phyloP scores from a whole-genome alignment of 768 basidiomycete species.

The Leccinum obscurum region DNA sequence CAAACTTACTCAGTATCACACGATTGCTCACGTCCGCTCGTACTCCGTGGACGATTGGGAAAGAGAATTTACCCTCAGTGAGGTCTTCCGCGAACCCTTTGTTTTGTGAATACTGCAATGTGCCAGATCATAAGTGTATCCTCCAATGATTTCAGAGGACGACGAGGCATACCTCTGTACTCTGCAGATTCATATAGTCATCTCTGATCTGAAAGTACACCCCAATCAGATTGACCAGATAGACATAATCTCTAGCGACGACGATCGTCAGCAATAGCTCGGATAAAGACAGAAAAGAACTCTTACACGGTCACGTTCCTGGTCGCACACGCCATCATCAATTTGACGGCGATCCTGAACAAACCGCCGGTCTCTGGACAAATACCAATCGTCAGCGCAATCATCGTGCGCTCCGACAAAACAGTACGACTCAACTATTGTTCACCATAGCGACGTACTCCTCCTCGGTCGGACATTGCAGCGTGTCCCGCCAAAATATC shows the following conservation, averaged over 20 bases:
- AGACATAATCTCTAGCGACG: constrained; percentile 74
- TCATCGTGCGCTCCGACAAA: constrained; percentile 56
- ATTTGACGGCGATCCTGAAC: constrained; percentile 86
- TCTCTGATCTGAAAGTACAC: constrained; percentile 98
- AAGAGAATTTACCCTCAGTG: constrained; percentile 81
- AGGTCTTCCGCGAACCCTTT: constrained; percentile 74
- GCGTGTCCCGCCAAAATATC: constrained; percentile 89
- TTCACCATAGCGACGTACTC: constrained; percentile 97
- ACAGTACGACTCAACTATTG: constrained; percentile 61
- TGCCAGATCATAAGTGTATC: neutral
- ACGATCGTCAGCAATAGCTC: neutral
- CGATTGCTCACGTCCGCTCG: constrained; percentile 76
- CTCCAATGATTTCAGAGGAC: neutral
- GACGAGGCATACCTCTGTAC: constrained; percentile 60
- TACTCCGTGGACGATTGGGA: constrained; percentile 77
- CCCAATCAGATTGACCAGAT: constrained; percentile 90
- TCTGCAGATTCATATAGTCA: constrained; percentile 94
- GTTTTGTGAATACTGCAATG: constrained; percentile 59
- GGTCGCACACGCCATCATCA: constrained; percentile 92
- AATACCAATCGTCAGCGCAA: neutral
- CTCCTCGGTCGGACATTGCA: constrained; percentile 90
- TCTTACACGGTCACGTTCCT: constrained; percentile 59
- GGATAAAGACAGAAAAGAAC: neutral
- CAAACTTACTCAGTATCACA: constrained; percentile 74
- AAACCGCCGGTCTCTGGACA: constrained; percentile 88